Evolutionary conservation across 495 filamentous ascomycete genomes (phyloP), one percentile per base, ranked within the genome.

Genomic region (Aspergillus coremiiformis): DNA sequence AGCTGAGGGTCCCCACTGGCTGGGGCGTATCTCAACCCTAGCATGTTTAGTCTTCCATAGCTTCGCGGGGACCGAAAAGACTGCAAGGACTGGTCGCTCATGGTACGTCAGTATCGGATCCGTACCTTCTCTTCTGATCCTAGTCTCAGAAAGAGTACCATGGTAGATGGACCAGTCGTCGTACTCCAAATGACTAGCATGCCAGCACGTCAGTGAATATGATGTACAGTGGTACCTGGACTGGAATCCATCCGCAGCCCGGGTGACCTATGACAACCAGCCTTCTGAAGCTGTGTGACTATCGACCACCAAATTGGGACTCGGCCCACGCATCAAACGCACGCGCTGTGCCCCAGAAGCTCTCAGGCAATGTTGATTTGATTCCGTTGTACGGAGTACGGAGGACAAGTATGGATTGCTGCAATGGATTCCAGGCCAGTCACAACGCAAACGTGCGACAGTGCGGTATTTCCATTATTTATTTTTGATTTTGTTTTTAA

Each of bases 1-100:
- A 43, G 42, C 11, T 44, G 15, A 46, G 43, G 17, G 42, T 39
- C 22, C 20, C 32, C 39, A 48, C 50, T 50, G 42, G 33, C 20
- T 57, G 24, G 45, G n/a, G 27, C 44, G 33, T 53, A 53, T 44
- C 54, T 41, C 44, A 26, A 17, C 44, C 20, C 44, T 32, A 47
- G 44, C 30, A 47, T 32, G 11, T 32, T 20, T 32, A 47, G 44
- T 20, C 44, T 45, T 10, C 23, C 22, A 15, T 27, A 24, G 23
- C n/a, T 35, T 49, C 46, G 46, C 30, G 51, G 15, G 51, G 45
- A 51, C 24, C 52, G 52, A 37, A 21, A n/a, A 10, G 32, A 21
- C 55, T 62, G 59, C 55, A 62, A 62, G 59, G 55, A 55, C 55
- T 29, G 47, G 17, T 41, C 37, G 50, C 59, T 62, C 55, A 58